A percentile compares a stretch with the other conserved stretches of the same genome.
Evolutionary conservation across 208 protist genomes (phyloP).

Genomic region (Wallacemonas sp.): DNA sequence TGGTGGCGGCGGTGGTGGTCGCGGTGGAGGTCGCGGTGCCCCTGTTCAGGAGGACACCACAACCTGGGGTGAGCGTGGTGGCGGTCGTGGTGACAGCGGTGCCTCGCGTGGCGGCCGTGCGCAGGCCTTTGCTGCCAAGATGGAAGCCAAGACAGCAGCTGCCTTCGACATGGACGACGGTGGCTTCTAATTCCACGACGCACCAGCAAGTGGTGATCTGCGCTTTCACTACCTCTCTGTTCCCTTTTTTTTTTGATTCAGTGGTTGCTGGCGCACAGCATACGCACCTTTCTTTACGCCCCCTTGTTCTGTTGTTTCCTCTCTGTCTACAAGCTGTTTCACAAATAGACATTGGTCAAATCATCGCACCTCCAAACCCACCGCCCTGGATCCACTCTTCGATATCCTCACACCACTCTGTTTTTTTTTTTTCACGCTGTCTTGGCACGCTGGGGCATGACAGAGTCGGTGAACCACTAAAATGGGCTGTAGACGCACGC

Average conservation of each 20-base stretch:
- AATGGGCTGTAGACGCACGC: no score
- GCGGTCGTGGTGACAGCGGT: conserved; percentile 22
- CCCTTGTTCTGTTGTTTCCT: no score
- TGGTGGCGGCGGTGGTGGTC: conserved; percentile 32
- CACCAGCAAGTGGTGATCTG: background rate
- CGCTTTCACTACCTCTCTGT: background rate
- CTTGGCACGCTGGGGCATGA: no score
- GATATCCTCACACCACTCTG: background rate
- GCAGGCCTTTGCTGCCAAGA: conserved; percentile 14
- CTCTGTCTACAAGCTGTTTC: no score
- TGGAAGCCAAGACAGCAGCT: conserved; percentile 3
- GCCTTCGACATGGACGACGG: conserved; percentile 53
- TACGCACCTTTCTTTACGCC: no score
- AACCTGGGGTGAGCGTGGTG: conserved; percentile 9
- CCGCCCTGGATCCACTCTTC: background rate
- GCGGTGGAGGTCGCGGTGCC: conserved; percentile 19
- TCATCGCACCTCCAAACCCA: no score
- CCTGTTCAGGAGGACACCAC: conserved; percentile 3
- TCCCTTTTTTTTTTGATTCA: background rate
- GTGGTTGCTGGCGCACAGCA: background rate
- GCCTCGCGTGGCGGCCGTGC: conserved; percentile 18
- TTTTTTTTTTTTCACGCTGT: background rate
- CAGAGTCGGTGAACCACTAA: no score
- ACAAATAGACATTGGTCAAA: no score
- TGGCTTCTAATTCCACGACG: conserved; percentile 45